A percentile compares a stretch with the other conserved stretches of the same genome.
Conservation (phyloP, 495 filamentous ascomycete genomes). For the Trichoderma parareesei region DNA sequence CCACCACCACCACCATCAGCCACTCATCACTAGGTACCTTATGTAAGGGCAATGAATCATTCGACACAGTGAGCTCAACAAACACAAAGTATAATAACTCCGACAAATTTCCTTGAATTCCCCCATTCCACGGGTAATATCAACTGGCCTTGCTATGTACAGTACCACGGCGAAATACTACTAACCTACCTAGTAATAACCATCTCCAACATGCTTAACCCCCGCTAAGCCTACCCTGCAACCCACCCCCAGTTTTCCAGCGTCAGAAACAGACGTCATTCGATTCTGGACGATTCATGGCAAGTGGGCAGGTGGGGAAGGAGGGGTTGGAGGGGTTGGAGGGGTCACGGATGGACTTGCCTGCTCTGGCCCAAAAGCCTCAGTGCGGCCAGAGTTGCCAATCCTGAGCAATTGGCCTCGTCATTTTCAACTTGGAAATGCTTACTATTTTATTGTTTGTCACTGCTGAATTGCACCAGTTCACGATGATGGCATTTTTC, state of each 20-base stretch:
- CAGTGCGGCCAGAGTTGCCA: conserved; percentile 5
- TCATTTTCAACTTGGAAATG: neutral
- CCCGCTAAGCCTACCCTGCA: neutral
- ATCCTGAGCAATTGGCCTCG: neutral
- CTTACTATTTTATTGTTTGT: no score
- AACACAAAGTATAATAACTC: no score
- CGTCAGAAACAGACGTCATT: neutral
- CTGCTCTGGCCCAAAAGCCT: conserved; percentile 1
- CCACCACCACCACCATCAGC: no score
- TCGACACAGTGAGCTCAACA: no score
- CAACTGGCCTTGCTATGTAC: no score
- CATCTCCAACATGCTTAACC: neutral
- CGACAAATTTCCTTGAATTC: neutral
- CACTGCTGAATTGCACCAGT: neutral
- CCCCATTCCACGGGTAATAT: neutral
- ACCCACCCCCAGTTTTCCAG: neutral
- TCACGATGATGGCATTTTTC: neutral
- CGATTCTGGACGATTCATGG: neutral
- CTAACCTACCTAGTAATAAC: neutral
- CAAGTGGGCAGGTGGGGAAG: neutral
- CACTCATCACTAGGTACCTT: no score
- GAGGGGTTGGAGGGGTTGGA: neutral
- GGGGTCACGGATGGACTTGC: conserved; percentile 4
- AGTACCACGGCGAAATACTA: no score
- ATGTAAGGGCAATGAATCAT: no score